Base-by-base conservation (phyloP, 2,329 filamentous ascomycete species). In the Kalmusia sp. region DNA sequence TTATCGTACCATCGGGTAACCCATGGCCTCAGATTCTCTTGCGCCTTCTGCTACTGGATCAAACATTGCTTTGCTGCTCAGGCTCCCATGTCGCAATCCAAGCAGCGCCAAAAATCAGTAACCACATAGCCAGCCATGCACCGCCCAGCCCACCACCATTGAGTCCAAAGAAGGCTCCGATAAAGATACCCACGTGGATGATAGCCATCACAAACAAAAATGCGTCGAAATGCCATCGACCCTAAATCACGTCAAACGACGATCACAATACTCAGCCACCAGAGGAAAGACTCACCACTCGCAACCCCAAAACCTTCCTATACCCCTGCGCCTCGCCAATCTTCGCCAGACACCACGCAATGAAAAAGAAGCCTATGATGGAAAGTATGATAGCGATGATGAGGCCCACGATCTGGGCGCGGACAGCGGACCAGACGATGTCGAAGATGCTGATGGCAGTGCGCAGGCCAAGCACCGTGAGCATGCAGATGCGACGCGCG, bases 341-440 rank as follows among this genome's bases (percentile, higher is more conserved):
- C 34, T 21, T 55, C 2, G 77, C 77, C 7, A 75, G 74, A 50
- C 76, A 76, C 3, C 76, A 54, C 11, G 76, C 72, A 67, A 80
- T 76, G 28, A 81, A 67, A 76, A 79, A 80, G 58, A 80, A 79
- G 60, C 77, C 81, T 4, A 78, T 76, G 2, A 80, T 74, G 45
- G 80, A 78, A 15, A 81, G 68, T 61, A 80, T 76, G 57, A 77
- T 79, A 39, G 80, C 80, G 1, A 77, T 68, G 43, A 69, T 69
- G 21, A 81, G 76, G 47, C 76, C 70, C 4, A 63, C 59, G 11
- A 79, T 55, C 51, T 80, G 76, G 12, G 77, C 76, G 0, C 76
- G 76, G 8, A 80, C 59, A 28, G 79, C 57, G 12, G 77, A 68
- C 25, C 79, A 68, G 0, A 79, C 77, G 3, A 74, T 52, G 8